phyloP scores from a whole-genome alignment of 2,329 filamentous ascomycete genomes.

The Polychaeton citri region DNA sequence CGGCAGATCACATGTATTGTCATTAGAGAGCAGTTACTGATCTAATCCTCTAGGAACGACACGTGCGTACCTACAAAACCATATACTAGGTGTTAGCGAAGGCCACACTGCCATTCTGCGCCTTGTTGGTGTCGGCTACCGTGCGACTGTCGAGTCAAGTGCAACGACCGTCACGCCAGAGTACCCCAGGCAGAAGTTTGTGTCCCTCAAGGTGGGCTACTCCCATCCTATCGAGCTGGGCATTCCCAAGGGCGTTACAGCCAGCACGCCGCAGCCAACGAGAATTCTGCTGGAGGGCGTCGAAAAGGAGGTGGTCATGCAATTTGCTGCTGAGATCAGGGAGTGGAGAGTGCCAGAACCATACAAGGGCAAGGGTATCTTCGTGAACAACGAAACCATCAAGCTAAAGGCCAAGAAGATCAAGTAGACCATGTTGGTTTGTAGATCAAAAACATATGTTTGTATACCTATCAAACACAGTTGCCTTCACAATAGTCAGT shows the following conservation, averaged over 20 bases:
- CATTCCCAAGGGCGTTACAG: slow-evolving; percentile 70
- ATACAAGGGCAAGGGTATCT: slow-evolving; percentile 99
- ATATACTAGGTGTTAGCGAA: slow-evolving; percentile 89
- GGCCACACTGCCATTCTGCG: slow-evolving; percentile 88
- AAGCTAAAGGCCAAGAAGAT: slow-evolving; percentile 85
- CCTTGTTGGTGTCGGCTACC: slow-evolving; percentile 89
- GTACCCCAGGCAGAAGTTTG: slow-evolving; percentile 74
- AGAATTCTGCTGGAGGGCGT: slow-evolving; percentile 79
- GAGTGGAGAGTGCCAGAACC: slow-evolving; percentile 86
- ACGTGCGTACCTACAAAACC: slow-evolving; percentile 78
- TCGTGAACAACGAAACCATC: slow-evolving; percentile 94
- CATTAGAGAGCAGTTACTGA: slow-evolving; percentile 9
- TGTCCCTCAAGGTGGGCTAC: slow-evolving; percentile 90
- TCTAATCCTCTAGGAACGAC: slow-evolving; percentile 54
- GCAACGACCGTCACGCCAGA: slow-evolving; percentile 52
- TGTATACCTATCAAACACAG: too few relatives aligned
- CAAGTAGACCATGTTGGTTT: slow-evolving; percentile 32
- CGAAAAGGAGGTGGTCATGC: slow-evolving; percentile 75
- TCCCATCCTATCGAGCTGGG: slow-evolving; percentile 88
- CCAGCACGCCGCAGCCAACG: slow-evolving; percentile 80
- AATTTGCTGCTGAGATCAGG: slow-evolving; percentile 79
- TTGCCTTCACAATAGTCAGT: too few relatives aligned
- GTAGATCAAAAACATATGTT: too few relatives aligned
- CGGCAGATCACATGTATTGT: neutral
- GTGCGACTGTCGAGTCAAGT: slow-evolving; percentile 69